Percentiles rank a stretch among this genome's conserved stretches.
Conservation (phyloP, 2,329 filamentous ascomycete species). For the Parastagonospora avenae region DNA sequence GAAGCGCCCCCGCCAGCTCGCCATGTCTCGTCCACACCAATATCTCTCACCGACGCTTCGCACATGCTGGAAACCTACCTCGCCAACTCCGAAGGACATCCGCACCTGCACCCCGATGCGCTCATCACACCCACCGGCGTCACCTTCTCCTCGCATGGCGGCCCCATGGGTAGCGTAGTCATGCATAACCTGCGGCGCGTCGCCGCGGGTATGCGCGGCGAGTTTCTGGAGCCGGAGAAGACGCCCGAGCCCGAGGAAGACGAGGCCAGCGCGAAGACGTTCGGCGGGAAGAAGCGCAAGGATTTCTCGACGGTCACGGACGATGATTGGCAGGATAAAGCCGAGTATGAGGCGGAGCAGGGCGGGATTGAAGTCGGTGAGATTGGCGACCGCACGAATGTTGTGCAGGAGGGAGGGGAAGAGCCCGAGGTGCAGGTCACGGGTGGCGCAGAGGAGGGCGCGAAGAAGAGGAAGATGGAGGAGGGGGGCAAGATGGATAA, state of each 20-base stretch:
- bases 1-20: conserved; percentile 46
- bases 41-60: conserved; percentile 43
- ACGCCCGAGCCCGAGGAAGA: conserved; percentile 48
- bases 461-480: conserved; percentile 38
- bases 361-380: conserved; percentile 50
- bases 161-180: conserved; percentile 53
- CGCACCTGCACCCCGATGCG: conserved; percentile 57
- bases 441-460: conserved; percentile 26
- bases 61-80: conserved; percentile 49
- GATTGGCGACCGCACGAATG: conserved; percentile 43
- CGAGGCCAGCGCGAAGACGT: conserved; percentile 6
- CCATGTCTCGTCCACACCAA: conserved; percentile 35
- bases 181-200: conserved; percentile 60
- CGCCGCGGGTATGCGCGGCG: conserved; percentile 58
- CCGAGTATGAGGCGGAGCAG: conserved; percentile 49
- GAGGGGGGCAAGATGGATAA: conserved; percentile 48
- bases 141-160: conserved; percentile 49
- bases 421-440: conserved; percentile 32
- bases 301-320: conserved; percentile 10
- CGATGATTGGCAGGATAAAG: conserved; percentile 50
- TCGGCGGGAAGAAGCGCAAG: conserved; percentile 17
- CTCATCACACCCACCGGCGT: conserved; percentile 51
- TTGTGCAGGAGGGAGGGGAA: conserved; percentile 35
- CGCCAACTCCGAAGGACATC: conserved; percentile 42
- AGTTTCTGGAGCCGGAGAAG: conserved; percentile 54